A percentile compares a stretch with the other conserved stretches of the same genome.
These are phyloP conservation scores for Saxophila tyrrhenica DNA, from an alignment of 495 filamentous ascomycete genomes.

Conservation along the genomic window DNA sequence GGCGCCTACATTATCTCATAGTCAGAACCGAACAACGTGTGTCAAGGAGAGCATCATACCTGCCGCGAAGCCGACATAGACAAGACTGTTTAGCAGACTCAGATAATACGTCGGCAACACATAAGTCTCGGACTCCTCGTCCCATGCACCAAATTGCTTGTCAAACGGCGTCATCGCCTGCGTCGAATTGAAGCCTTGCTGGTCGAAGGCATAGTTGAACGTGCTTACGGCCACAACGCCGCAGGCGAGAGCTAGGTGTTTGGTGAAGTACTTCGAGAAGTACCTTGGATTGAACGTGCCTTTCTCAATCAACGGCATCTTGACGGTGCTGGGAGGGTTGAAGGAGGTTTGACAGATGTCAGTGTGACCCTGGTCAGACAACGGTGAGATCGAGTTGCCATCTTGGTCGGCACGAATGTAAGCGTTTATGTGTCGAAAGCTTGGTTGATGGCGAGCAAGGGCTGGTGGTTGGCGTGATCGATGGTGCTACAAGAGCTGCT, in stretches of 20 bases:
- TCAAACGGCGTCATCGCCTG: not conserved
- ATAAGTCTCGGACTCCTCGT: not conserved
- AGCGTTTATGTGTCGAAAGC: too few species aligned
- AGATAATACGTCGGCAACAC: not conserved
- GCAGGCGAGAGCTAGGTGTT: not conserved
- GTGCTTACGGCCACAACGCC: not conserved
- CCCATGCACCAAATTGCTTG: not conserved
- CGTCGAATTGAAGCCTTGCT: slow-evolving; percentile 1
- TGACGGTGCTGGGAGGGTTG: too few species aligned
- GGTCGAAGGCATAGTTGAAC: slow-evolving; percentile 3
- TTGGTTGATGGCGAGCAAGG: not conserved
- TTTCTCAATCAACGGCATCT: not conserved
- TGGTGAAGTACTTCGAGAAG: slow-evolving; percentile 2
- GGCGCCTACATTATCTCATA: not conserved
- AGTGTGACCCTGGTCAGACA: too few species aligned
- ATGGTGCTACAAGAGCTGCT: too few species aligned
- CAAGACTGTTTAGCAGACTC: not conserved
- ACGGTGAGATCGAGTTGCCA: too few species aligned
- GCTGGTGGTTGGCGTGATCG: not conserved
- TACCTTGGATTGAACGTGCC: not conserved
- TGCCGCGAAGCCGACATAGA: not conserved
- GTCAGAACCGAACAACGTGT: too few species aligned
- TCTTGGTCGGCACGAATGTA: too few species aligned
- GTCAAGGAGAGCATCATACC: not conserved
- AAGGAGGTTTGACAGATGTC: too few species aligned